Base-by-base conservation (phyloP, 2,329 filamentous ascomycete species). In the Xylaria sp. region DNA sequence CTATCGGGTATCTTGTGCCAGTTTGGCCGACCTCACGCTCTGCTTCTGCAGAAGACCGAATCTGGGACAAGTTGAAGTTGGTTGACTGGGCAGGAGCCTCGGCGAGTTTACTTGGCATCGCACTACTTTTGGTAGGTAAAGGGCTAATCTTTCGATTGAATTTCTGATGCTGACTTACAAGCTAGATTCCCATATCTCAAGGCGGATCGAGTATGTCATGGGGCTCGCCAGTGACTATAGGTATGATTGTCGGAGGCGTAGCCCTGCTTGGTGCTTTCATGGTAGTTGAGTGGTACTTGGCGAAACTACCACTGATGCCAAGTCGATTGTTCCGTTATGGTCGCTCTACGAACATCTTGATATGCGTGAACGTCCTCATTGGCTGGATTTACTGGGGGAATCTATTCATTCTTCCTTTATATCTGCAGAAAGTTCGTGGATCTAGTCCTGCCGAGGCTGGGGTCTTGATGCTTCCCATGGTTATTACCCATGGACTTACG, bases 331-430 rank as follows among this genome's bases (percentile, higher is more conserved):
- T 63, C 7, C 30, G n/a, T 18, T 63, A 63, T 32, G 15, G 23
- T n/a, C 15, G n/a, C 28, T 63, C 61, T 9, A 63, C 61, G 9
- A 63, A 63, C 15, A 63, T 58, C 4, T 18, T 63, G 7, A 58
- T 63, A 57, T 45, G n/a, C 20, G 18, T 58, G 20, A 63, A 63
- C 52, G 4, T 63, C n/a, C 30, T 41, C 3, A 58, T 63, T 7
- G 61, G 61, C 52, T 63, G 52, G 61, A 50, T 63, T n/a, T 63
- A 57, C 36, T 63, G 52, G 61, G 52, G 61, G 3, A 63, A 58
- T 20, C 28, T 63, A 10, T 63, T 63, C 41, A 13, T 63, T 23
- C 7, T 63, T 12, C 61, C 61, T 9, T 34, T 63, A 13, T 63
- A 63, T 41, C 30, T 63, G n/a, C 61, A 63, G 20, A 63, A 63